A percentile compares a stretch with the other conserved stretches of the same genome.
These are phyloP conservation scores for Tylopilus orsonianus DNA, from an alignment of 1,284 basidiomycete species.

Conservation along the genomic window DNA sequence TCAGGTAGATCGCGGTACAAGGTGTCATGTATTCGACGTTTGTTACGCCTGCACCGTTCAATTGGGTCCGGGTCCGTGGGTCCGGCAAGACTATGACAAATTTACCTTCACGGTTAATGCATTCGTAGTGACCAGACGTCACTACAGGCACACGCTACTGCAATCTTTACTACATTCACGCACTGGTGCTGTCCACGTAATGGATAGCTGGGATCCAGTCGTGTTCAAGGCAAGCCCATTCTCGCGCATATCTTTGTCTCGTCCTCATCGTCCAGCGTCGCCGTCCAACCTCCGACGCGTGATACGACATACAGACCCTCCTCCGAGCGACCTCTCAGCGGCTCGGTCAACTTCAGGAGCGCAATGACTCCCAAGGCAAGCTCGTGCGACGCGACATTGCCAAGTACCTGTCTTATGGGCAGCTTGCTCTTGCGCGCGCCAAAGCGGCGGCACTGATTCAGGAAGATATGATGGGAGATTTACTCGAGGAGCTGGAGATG, in stretches of 20 bases:
- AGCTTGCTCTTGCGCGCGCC: constrained; percentile 59
- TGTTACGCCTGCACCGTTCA: no score
- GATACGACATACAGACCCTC: constrained; percentile 48
- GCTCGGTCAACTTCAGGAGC: constrained; percentile 67
- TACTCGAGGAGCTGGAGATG: constrained; percentile 66
- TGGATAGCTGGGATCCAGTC: constrained; percentile 43
- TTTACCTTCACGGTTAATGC: constrained; percentile 10
- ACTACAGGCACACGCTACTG: background rate
- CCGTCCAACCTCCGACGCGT: background rate
- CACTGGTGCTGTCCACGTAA: constrained; percentile 8
- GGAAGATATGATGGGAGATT: constrained; percentile 60
- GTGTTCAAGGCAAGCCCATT: constrained; percentile 46
- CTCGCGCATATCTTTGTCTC: background rate
- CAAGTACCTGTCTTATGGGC: constrained; percentile 58
- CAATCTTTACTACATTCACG: background rate
- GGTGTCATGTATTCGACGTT: no score
- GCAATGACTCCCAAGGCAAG: constrained; percentile 60
- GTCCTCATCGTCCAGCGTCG: background rate
- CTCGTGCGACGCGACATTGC: constrained; percentile 67
- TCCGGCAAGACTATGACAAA: background rate
- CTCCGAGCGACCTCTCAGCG: constrained; percentile 62
- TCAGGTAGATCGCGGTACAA: no score
- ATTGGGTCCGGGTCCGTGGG: background rate
- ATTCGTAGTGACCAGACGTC: background rate
- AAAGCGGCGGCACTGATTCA: constrained; percentile 67